Conservation (phyloP, 1,139 yeast genomes). For the Keqinozyma sinolaborantium region DNA sequence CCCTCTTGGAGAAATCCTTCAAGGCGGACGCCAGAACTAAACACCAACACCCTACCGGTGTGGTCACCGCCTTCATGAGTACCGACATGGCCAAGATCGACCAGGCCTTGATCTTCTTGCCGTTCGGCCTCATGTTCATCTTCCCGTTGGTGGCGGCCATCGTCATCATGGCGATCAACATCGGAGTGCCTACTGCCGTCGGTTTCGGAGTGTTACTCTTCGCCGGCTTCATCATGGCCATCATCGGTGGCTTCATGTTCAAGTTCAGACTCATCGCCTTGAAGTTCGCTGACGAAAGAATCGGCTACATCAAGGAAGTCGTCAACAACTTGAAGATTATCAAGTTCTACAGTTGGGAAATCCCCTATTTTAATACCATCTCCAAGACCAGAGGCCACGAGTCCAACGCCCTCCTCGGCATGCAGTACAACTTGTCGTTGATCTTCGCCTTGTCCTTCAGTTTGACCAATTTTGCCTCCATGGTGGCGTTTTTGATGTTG, state of each 20-base stretch:
- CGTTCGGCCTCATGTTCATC: constrained; percentile 24
- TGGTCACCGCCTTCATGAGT: constrained; percentile 53
- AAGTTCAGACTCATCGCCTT: constrained; percentile 24
- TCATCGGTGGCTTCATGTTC: constrained; percentile 21
- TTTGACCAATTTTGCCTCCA: constrained; percentile 63
- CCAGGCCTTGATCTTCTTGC: constrained; percentile 31
- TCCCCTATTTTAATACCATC: constrained; percentile 49
- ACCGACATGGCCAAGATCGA: constrained; percentile 35
- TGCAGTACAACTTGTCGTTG: constrained; percentile 56
- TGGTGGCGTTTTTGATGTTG: constrained; percentile 69
- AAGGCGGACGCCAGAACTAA: constrained; percentile 59
- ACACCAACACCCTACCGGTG: constrained; percentile 59
- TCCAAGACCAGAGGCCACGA: constrained; percentile 46
- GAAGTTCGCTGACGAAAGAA: constrained; percentile 30
- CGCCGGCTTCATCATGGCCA: constrained; percentile 20
- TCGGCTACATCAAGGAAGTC: constrained; percentile 32
- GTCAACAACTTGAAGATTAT: constrained; percentile 33
- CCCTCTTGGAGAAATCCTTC: constrained; percentile 64
- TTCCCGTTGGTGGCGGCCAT: constrained; percentile 26
- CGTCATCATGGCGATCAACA: constrained; percentile 27
- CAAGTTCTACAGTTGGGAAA: constrained; percentile 65
- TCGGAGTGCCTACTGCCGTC: constrained; percentile 32
- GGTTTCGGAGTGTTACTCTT: constrained; percentile 28
- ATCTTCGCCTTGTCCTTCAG: constrained; percentile 54
- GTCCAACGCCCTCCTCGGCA: constrained; percentile 42